A percentile compares a stretch with the other conserved stretches of the same genome.
Evolutionary conservation across 2,329 filamentous ascomycete species (phyloP).

Genomic region (Falciphora oryzae): DNA sequence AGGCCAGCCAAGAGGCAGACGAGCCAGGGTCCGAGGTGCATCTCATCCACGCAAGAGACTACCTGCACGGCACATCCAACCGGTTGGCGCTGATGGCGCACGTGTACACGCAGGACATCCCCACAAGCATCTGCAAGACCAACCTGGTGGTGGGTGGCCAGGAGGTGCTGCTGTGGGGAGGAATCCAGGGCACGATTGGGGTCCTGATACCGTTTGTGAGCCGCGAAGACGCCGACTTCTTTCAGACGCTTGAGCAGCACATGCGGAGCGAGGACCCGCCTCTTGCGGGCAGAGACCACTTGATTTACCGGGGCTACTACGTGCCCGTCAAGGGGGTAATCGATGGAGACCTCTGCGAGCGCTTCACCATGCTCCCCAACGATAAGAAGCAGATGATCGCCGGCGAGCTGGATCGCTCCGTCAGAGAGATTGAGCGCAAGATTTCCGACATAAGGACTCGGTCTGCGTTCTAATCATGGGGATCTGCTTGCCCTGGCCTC

Average conservation of each 20-base stretch:
- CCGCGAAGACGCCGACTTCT: constrained; percentile 95
- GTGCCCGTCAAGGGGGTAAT: constrained; percentile 94
- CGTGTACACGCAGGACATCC: constrained; percentile 87
- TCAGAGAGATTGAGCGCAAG: constrained; percentile 92
- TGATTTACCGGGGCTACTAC: constrained; percentile 95
- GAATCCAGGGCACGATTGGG: constrained; percentile 89
- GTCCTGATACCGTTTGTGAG: constrained; percentile 87
- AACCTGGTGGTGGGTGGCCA: constrained; percentile 86
- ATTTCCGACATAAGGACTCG: constrained; percentile 65
- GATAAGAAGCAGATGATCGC: constrained; percentile 96
- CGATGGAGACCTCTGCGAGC: constrained; percentile 93
- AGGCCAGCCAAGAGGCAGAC: constrained; percentile 83
- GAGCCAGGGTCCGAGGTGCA: constrained; percentile 88
- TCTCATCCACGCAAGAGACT: constrained; percentile 82
- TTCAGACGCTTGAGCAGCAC: constrained; percentile 87
- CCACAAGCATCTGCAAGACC: constrained; percentile 83
- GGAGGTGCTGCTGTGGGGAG: constrained; percentile 88
- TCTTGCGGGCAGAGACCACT: constrained; percentile 84
- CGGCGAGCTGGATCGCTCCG: constrained; percentile 81
- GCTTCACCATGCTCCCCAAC: constrained; percentile 74
- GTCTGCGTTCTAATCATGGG: constrained; percentile 44
- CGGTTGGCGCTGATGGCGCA: constrained; percentile 81
- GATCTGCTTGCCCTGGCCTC: too few relatives aligned
- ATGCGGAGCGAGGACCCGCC: constrained; percentile 82
- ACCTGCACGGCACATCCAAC: constrained; percentile 84